Evolutionary conservation across 306 rosid species (phyloP), one percentile per base, ranked within the genome.

Genomic region (Sechiopsis laciniata): DNA sequence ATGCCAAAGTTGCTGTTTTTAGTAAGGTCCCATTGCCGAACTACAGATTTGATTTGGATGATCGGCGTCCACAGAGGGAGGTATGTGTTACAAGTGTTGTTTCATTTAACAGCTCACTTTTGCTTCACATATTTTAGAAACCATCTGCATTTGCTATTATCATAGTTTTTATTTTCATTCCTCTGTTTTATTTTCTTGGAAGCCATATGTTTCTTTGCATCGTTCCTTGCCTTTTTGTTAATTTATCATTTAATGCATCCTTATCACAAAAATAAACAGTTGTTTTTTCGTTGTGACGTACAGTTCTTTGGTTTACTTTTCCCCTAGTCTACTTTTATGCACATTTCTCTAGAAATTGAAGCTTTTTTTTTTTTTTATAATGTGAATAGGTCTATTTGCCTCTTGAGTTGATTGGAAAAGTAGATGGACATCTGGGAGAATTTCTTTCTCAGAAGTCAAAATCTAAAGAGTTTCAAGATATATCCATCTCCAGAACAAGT

Each of bases 11-110:
- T 21, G 90, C 85, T 72, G 99, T 94, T 58, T 85, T 94, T 76
- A 89, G 99, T 73, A 94, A 91, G 85, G 84, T 82, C 35, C 97
- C 97, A 4, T 84, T 91, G 80, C 99, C 96, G 22, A 94, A 94
- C 88, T 94, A 94, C 81, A 86, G 99, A 83, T 94, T 78, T 78
- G 99, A 94, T 79, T 85, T 94, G 82, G 99, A 94, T 74, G 99
- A 94, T 66, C 79, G 81, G 73, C 87, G 90, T 50, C 99, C 99
- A 24, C 96, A 84, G 86, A 86, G 99, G 76, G 97, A 94, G 96
- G 99, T 94, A 86, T 26, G 3, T 26, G 3, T 20, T 59, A 19
- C 65, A 55, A 4, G 8, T 52, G 22, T 61, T 71, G 71, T 73
- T 83, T 72, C 62, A n/a, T 70, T 45, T 10, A 37, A 11, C 48